Percentiles rank a stretch among this genome's conserved stretches.
Conservation (phyloP, 139 green algal genomes). For the Closterium sp. region DNA sequence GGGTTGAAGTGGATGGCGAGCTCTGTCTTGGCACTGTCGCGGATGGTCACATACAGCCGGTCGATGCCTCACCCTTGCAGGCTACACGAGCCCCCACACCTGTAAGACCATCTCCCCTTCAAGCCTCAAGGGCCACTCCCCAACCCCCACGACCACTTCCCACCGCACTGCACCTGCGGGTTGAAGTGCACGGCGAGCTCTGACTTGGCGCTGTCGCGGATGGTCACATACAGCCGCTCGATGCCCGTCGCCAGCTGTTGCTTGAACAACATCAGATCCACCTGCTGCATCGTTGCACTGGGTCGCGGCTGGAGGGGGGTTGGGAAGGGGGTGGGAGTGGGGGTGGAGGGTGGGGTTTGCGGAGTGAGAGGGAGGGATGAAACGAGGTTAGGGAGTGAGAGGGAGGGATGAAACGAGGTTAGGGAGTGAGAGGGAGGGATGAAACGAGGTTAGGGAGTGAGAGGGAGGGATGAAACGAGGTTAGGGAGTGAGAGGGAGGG, state of each 20-base stretch:
- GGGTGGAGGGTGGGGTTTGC: too few species aligned
- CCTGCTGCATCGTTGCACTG: not conserved
- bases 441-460: too few species aligned
- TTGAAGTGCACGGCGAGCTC: conserved; percentile 3
- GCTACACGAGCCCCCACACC: not conserved
- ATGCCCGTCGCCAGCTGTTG: conserved; percentile 8
- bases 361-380: not conserved
- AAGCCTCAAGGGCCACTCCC: not conserved
- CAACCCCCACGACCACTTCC: not conserved
- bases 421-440: not conserved
- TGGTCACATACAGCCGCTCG: conserved; percentile 14
- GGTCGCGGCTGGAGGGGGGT: not conserved
- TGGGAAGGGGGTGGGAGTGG: too few species aligned
- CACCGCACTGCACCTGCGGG: not conserved
- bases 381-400: too few species aligned
- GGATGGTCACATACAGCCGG: not conserved
- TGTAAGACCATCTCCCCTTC: not conserved
- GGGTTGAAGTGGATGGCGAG: too few species aligned
- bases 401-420: too few species aligned
- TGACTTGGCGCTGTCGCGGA: not conserved
- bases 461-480: not conserved
- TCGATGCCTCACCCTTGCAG: not conserved
- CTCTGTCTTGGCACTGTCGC: not conserved
- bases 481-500: too few species aligned
- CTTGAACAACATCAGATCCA: conserved; percentile 33